These are phyloP conservation scores for Aureobasidium zeae DNA, from an alignment of 2,329 filamentous ascomycete species.

Conservation along the genomic window DNA sequence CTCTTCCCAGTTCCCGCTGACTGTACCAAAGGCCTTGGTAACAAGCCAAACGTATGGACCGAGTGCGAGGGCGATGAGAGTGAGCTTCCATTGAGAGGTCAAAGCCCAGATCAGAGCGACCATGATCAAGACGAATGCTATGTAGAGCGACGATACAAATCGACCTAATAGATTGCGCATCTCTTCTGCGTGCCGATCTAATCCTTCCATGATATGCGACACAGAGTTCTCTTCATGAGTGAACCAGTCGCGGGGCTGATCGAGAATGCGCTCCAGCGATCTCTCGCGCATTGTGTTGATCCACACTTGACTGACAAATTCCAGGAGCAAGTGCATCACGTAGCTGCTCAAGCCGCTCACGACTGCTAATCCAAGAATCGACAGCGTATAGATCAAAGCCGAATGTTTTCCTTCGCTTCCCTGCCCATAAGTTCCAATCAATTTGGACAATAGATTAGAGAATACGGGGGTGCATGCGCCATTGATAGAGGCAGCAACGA, in stretches of 20 bases:
- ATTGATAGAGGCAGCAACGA: conserved; percentile 54
- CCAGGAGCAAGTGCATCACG: conserved; percentile 60
- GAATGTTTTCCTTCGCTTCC: conserved; percentile 38
- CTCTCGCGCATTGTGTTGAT: conserved; percentile 59
- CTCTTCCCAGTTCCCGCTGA: conserved; percentile 64
- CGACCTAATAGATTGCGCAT: conserved; percentile 74
- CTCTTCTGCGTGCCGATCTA: conserved; percentile 78
- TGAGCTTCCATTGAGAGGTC: conserved; percentile 66
- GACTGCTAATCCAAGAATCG: conserved; percentile 58
- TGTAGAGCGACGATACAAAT: conserved; percentile 62
- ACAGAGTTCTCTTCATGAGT: conserved; percentile 57
- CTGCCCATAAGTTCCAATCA: conserved; percentile 62
- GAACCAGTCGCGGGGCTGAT: conserved; percentile 73
- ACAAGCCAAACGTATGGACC: conserved; percentile 58
- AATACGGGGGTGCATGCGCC: conserved; percentile 65
- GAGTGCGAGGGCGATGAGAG: conserved; percentile 62
- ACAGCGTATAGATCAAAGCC: conserved; percentile 58
- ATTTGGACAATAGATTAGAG: conserved; percentile 62
- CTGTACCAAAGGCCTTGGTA: conserved; percentile 54
- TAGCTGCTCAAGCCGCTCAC: conserved; percentile 58
- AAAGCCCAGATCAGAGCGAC: conserved; percentile 70
- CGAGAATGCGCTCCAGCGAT: conserved; percentile 60
- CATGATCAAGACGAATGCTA: conserved; percentile 56
- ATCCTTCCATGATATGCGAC: conserved; percentile 54
- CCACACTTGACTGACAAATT: conserved; percentile 66